phyloP scores from a whole-genome alignment of 1,284 basidiomycete species.

The Exsudoporus floridanus region DNA sequence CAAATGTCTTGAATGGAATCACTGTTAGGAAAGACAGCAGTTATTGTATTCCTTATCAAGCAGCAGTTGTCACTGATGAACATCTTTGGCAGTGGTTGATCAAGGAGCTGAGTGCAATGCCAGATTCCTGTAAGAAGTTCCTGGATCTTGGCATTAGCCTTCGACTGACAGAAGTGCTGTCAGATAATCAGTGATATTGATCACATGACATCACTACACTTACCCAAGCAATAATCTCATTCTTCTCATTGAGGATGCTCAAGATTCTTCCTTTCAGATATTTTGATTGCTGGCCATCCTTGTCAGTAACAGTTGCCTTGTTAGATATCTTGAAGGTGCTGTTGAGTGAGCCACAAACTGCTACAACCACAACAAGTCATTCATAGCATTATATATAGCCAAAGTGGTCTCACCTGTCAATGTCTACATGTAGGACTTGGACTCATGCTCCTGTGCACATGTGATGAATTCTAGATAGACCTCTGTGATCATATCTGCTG shows the following conservation, averaged over 20 bases:
- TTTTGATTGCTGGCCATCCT: background rate
- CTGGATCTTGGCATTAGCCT: background rate
- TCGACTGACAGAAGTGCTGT: background rate
- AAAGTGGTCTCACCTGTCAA: background rate
- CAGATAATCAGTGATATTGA: background rate
- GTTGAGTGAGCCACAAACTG: background rate
- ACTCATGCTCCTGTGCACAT: background rate
- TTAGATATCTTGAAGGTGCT: background rate
- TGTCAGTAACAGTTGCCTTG: background rate
- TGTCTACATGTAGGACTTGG: background rate
- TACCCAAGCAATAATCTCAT: background rate
- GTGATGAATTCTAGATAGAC: background rate
- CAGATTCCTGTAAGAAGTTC: background rate
- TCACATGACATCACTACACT: background rate
- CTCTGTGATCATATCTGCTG: background rate
- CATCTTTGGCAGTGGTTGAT: background rate
- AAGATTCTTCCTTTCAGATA: background rate
- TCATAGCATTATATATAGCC: background rate
- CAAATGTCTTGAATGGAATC: background rate
- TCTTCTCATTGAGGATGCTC: background rate
- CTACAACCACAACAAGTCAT: background rate
- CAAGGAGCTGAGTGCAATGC: background rate
- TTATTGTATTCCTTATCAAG: background rate
- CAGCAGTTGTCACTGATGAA: background rate
- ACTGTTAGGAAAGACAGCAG: background rate